Percentiles rank a stretch among this genome's conserved stretches.
Evolutionary conservation across 257 asterid genomes (phyloP).

Genomic region (Petunia secreta): DNA sequence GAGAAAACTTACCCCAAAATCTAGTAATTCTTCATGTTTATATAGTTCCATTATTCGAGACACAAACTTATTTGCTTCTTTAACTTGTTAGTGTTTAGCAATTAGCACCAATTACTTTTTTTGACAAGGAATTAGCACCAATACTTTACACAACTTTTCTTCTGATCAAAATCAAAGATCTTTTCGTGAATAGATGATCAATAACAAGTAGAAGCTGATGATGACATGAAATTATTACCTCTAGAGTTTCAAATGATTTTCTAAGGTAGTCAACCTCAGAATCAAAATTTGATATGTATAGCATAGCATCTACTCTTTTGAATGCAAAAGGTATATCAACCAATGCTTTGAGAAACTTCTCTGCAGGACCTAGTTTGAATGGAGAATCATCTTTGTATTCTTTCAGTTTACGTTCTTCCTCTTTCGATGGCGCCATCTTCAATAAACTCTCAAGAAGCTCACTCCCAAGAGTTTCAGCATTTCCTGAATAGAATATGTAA

Average conservation of each 20-base stretch:
- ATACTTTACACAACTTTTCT: neutral
- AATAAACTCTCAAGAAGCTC: constrained; percentile 40
- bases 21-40: neutral
- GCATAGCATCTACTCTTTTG: constrained; percentile 35
- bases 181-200: neutral
- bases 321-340: constrained; percentile 41
- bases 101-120: too few relatives aligned
- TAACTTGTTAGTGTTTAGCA: neutral
- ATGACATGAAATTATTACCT: constrained; percentile 24
- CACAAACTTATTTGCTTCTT: neutral
- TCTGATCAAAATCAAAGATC: neutral
- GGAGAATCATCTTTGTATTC: constrained; percentile 40
- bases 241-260: constrained; percentile 36
- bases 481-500: constrained; percentile 27
- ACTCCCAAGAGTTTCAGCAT: constrained; percentile 35
- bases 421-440: constrained; percentile 41
- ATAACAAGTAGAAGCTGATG: neutral
- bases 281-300: constrained; percentile 35
- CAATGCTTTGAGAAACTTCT: constrained; percentile 35
- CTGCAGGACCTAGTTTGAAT: constrained; percentile 35
- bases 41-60: neutral
- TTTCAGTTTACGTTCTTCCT: constrained; percentile 36
- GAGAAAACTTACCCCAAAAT: neutral
- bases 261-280: constrained; percentile 36
- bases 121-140: neutral